Base-by-base conservation (phyloP, 768 basidiomycete genomes). In the Glaciozyma antarctica region DNA sequence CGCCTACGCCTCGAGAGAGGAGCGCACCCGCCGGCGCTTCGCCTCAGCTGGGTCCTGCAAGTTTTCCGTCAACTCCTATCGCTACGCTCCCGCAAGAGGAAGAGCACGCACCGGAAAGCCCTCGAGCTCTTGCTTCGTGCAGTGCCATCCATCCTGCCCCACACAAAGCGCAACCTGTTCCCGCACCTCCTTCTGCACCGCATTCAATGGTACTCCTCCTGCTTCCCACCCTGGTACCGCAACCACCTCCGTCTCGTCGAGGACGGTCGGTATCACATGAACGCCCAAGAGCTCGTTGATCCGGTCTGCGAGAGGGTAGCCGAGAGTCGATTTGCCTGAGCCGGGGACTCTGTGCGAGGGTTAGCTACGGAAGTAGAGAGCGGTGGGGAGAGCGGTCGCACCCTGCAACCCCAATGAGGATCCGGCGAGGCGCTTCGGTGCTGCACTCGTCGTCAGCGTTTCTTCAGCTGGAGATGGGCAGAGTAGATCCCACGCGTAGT, bases 111-210 rank as follows among this genome's bases (percentile, higher is more conserved):
- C 73, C 19, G 84, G 83, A 74, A 92, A 82, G 26, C 78, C 73
- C 72, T 88, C 88, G 32, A 98, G 82, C 68, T 88, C 84, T 6
- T 83, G 82, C 28, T 90, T 83, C 22, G 88, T 82, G 65, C 87
- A 80, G 75, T 98, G 93, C 90, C 91, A 98, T 16, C 94, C 93
- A 74, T 97, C 93, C 47, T 91, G 79, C 10, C 87, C 84, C 15
- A 95, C 82, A 51, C 90, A 81, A 41, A 87, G 79, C 7, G 85
- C 88, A 21, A 75, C 34, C 68, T 75, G 68, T 47, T 64, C 21
- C 57, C 59, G 30, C 28, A 30, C 59, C 41, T 58, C 26, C 48
- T 26, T 48, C 24, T 38, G n/a, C 16, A 38, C 19, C 21, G 17
- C 19, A 55, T 41, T 12, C 32, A 5, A 4, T 32, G 32, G 9